Base-by-base conservation (phyloP, 2,329 filamentous ascomycete species). In the Tolypocladium paradoxum region DNA sequence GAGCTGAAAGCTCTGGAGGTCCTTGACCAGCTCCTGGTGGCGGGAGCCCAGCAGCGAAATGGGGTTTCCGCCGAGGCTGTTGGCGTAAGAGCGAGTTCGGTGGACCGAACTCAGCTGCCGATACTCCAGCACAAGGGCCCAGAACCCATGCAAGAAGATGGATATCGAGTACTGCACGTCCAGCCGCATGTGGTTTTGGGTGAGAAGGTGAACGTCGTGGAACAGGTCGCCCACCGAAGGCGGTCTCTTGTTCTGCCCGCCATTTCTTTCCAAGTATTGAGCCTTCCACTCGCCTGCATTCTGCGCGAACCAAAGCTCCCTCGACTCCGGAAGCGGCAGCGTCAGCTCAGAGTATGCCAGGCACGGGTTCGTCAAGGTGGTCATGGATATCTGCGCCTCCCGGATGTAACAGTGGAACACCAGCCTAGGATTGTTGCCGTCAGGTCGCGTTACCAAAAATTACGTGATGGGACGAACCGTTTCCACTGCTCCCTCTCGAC, bases 331-430 rank as follows among this genome's bases (percentile, higher is more conserved):
- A 0, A 90, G 66, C 1, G 84, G 83, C 3, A 88, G 68, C 4
- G 79, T 79, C 49, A 89, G 69, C 60, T 89, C 86, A 0, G 83
- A 76, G 60, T 87, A 89, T 0, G 84, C 85, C 57, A 88, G 80
- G 22, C 82, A 70, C 0, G 84, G 82, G 54, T 79, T 83, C 24
- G 78, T 81, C 52, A 86, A 72, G 4, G 85, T 74, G 1, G 82
- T 80, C 70, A 89, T 84, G 2, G 85, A 87, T 4, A 79, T 75
- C 55, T 87, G 82, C 0, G 82, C 75, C 60, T 89, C 85, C 53
- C 83, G 76, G 6, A 84, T 67, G 58, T 85, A 85, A 16, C 80
- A 70, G 61, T 85, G 82, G 55, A 85, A 83, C 3, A 81, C 79
- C 2, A 90, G 76, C 36, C 78, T 78, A 43, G 1, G 2, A 9